Percentiles rank a stretch among this genome's conserved stretches.
These are phyloP conservation scores for Cyclotella atomus DNA, from an alignment of 108 stramenopile species.

Conservation along the genomic window DNA sequence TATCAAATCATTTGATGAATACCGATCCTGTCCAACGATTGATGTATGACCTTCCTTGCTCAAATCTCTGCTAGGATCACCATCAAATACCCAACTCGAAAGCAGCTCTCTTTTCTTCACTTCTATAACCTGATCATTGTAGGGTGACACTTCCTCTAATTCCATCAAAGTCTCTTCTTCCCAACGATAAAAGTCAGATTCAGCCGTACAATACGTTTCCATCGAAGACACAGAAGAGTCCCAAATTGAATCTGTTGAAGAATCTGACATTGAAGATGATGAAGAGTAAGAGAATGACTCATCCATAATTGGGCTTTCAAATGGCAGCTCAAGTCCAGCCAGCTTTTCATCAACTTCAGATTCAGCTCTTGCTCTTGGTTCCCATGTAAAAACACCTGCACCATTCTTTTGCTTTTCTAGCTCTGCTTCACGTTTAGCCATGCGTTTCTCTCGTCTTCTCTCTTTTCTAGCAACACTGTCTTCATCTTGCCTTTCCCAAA, in stretches of 20 bases:
- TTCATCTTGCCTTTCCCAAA: slow-evolving; percentile 1
- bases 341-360: no score
- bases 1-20: not conserved
- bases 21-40: not conserved
- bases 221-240: slow-evolving; percentile 8
- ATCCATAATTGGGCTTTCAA: not conserved
- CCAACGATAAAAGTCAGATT: slow-evolving; percentile 10
- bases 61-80: not conserved
- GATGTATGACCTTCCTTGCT: not conserved
- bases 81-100: slow-evolving; percentile 9
- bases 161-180: not conserved
- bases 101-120: not conserved
- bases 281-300: not conserved
- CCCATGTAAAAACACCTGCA: not conserved
- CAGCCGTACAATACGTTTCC: slow-evolving; percentile 2
- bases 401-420: not conserved
- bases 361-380: no score
- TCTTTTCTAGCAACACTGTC: not conserved
- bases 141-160: not conserved
- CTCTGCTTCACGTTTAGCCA: no score
- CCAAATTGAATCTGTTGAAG: not conserved
- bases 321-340: no score
- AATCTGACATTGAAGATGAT: slow-evolving; percentile 4
- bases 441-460: no score
- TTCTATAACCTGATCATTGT: not conserved